phyloP scores from a whole-genome alignment of 495 filamentous ascomycete genomes.

The Talaromyces nanjingensis region DNA sequence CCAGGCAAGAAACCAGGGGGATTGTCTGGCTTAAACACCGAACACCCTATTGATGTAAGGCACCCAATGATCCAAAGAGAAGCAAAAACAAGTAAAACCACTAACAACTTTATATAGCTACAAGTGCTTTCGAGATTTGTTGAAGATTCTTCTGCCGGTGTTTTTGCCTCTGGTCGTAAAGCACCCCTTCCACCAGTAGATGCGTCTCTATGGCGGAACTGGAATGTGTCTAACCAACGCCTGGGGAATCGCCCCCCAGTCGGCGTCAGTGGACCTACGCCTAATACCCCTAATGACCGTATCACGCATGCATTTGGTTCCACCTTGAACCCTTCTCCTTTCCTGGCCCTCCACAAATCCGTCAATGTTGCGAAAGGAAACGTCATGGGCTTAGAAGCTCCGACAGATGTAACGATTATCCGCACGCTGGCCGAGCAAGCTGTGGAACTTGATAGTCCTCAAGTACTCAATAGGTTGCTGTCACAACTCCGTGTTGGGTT shows the following conservation, averaged over 20 bases:
- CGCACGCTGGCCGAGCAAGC: too few relatives aligned
- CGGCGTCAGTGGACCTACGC: background rate
- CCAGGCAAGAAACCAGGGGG: background rate
- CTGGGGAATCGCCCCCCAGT: background rate
- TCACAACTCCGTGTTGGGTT: too few relatives aligned
- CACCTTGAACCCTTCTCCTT: background rate
- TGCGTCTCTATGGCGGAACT: background rate
- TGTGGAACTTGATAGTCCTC: too few relatives aligned
- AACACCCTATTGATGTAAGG: conserved; percentile 1
- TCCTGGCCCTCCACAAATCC: background rate
- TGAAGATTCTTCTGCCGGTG: background rate
- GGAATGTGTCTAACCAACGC: background rate
- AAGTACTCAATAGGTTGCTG: too few relatives aligned
- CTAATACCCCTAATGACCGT: background rate
- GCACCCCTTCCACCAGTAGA: background rate
- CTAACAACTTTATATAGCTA: background rate
- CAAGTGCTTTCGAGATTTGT: background rate
- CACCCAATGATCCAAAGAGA: background rate
- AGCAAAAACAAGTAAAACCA: background rate
- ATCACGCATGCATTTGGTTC: background rate
- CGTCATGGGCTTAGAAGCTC: too few relatives aligned
- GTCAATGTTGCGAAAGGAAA: too few relatives aligned
- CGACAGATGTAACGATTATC: too few relatives aligned
- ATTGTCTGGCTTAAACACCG: background rate
- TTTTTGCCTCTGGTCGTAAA: background rate